Percentiles rank a stretch among this genome's conserved stretches.
Evolutionary conservation across 2,329 filamentous ascomycete species (phyloP).

Genomic region (Fusarium algeriense): DNA sequence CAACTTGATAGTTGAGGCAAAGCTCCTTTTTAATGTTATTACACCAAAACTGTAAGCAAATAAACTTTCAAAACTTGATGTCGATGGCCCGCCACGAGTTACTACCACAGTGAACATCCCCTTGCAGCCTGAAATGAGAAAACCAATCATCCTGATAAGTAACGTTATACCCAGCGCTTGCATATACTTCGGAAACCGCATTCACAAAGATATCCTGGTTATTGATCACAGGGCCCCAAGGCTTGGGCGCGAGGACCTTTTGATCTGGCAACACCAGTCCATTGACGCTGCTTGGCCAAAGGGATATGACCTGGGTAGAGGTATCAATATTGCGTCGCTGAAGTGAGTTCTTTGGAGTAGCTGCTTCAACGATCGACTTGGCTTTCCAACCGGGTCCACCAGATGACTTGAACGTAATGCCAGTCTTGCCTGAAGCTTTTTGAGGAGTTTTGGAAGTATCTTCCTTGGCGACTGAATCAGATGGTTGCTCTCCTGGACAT

Average conservation of each 20-base stretch:
- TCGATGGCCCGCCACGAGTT: constrained; percentile 26
- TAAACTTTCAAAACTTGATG: not conserved
- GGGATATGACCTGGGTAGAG: not conserved
- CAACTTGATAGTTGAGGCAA: too few species aligned
- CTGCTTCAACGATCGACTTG: constrained; percentile 32
- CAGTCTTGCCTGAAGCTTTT: not conserved
- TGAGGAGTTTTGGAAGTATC: not conserved
- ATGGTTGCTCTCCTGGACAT: not conserved
- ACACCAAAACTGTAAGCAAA: too few species aligned
- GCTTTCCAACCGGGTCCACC: constrained; percentile 10
- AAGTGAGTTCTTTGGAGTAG: not conserved
- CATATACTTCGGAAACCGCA: constrained; percentile 41
- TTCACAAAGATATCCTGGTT: constrained; percentile 44
- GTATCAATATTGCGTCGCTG: not conserved
- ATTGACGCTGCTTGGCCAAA: constrained; percentile 40
- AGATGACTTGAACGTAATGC: not conserved
- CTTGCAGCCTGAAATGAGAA: constrained; percentile 38
- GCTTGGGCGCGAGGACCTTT: constrained; percentile 37
- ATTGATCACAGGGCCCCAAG: constrained; percentile 46
- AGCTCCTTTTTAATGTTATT: too few species aligned
- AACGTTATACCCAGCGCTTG: constrained; percentile 34
- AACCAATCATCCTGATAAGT: constrained; percentile 48
- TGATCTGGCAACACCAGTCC: constrained; percentile 37
- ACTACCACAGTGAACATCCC: constrained; percentile 47
- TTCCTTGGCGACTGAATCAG: rapidly evolving